Percentiles rank a stretch among this genome's conserved stretches.
These are phyloP conservation scores for Pseudonitzschia multiseries DNA, from an alignment of 108 stramenopile species.

Conservation along the genomic window DNA sequence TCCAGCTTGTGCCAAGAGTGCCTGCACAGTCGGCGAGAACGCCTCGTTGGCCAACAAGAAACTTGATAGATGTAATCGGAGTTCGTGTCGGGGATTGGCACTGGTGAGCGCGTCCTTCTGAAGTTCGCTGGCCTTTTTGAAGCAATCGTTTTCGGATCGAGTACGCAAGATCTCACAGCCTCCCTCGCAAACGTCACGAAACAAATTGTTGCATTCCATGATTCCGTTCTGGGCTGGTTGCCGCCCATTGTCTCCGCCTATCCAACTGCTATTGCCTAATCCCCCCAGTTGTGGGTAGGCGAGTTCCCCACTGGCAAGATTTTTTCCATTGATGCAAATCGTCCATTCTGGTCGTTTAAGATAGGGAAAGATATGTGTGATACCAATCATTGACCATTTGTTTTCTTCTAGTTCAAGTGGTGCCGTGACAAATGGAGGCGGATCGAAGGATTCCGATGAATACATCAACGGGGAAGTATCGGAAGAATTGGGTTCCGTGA, in stretches of 20 bases:
- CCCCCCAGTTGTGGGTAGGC: constrained; percentile 44
- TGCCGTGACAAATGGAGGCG: constrained; percentile 46
- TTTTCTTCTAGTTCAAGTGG: constrained; percentile 57
- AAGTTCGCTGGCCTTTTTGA: constrained; percentile 24
- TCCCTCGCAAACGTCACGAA: constrained; percentile 33
- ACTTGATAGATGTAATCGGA: constrained; percentile 51
- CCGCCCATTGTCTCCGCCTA: not conserved
- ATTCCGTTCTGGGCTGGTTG: constrained; percentile 34
- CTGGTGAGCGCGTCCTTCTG: not conserved
- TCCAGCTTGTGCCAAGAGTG: constrained; percentile 52
- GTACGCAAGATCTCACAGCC: constrained; percentile 30
- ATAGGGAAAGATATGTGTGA: constrained; percentile 83
- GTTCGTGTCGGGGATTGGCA: constrained; percentile 16
- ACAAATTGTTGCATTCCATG: constrained; percentile 33
- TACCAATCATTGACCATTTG: constrained; percentile 73
- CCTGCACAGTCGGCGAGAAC: constrained; percentile 59
- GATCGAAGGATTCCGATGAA: not conserved
- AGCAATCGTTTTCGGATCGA: constrained; percentile 3
- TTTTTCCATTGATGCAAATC: constrained; percentile 72
- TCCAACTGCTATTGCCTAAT: not conserved
- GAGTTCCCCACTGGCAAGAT: constrained; percentile 63
- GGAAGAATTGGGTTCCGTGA: constrained; percentile 3
- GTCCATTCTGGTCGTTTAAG: constrained; percentile 78
- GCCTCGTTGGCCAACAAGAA: constrained; percentile 38
- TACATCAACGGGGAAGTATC: not conserved